Evolutionary conservation across 2,329 filamentous ascomycete species (phyloP).

Genomic region (Leptographium galeiforme): DNA sequence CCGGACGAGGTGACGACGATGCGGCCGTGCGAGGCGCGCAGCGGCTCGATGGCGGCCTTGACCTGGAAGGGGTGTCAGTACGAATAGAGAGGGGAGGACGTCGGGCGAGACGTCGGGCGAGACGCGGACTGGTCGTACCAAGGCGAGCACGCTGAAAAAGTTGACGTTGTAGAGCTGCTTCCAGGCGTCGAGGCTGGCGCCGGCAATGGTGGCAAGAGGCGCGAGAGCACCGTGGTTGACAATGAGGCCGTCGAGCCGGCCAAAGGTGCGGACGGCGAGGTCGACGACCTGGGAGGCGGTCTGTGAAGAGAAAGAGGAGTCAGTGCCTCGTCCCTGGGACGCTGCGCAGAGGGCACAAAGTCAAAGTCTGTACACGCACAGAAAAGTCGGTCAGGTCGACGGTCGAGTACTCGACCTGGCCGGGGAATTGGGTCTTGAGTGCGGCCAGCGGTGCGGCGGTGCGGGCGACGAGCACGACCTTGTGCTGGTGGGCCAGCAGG

Average conservation of each 20-base stretch:
- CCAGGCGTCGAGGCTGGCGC: constrained; percentile 62
- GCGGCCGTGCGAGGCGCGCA: constrained; percentile 55
- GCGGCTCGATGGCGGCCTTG: constrained; percentile 53
- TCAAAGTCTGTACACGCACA: background rate
- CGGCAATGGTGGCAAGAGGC: constrained; percentile 58
- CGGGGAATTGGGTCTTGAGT: constrained; percentile 36
- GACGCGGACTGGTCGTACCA: constrained; percentile 40
- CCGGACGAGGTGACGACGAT: constrained; percentile 74
- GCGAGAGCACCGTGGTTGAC: constrained; percentile 76
- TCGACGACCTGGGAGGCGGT: constrained; percentile 49
- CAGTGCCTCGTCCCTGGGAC: background rate
- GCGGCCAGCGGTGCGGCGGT: constrained; percentile 33
- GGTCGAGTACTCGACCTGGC: constrained; percentile 40
- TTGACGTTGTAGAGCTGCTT: constrained; percentile 67
- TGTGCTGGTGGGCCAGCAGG: constrained; percentile 40
- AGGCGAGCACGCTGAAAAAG: constrained; percentile 66
- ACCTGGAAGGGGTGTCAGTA: constrained; percentile 31
- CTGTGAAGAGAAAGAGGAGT: constrained; percentile 16
- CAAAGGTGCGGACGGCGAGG: constrained; percentile 53
- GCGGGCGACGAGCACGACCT: constrained; percentile 45
- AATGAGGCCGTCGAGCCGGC: constrained; percentile 64
- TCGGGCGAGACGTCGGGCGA: constrained; percentile 10
- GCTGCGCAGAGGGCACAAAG: no score
- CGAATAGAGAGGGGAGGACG: constrained; percentile 16
- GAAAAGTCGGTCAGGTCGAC: constrained; percentile 36